Evolutionary conservation across 2,329 filamentous ascomycete species (phyloP).

Genomic region (Aspergillus ibericus): DNA sequence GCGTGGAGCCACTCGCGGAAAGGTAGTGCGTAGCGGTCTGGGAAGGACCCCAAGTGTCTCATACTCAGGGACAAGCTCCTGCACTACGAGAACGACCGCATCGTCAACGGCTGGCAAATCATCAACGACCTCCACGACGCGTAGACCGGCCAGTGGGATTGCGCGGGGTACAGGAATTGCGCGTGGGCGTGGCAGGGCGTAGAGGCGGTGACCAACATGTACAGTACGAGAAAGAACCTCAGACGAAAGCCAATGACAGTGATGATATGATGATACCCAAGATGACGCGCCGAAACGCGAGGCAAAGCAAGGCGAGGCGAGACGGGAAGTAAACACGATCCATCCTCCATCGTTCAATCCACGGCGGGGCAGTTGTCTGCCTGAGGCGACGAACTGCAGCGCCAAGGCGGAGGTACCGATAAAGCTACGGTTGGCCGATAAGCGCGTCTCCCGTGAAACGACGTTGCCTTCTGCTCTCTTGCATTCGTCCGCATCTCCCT

Average conservation of each 20-base stretch:
- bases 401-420: neutral
- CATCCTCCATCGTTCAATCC: no score
- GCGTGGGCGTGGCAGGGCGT: conserved; percentile 36
- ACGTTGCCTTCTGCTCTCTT: neutral
- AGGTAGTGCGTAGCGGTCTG: conserved; percentile 34
- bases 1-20: conserved; percentile 36
- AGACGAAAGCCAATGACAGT: conserved; percentile 2
- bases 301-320: neutral
- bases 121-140: conserved; percentile 33
- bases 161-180: conserved; percentile 38
- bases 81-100: conserved; percentile 29
- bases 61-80: conserved; percentile 24
- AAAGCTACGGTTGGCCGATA: conserved; percentile 1
- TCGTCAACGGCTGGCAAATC: conserved; percentile 25
- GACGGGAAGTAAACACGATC: neutral
- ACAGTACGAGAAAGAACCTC: conserved; percentile 15
- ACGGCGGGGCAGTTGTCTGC: neutral
- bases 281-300: neutral
- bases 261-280: conserved; percentile 19
- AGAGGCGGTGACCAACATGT: conserved; percentile 16
- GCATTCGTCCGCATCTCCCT: neutral
- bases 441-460: neutral
- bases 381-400: conserved; percentile 8
- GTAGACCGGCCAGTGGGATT: conserved; percentile 42
- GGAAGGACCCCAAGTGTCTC: conserved; percentile 40